Conservation (phyloP, 495 filamentous ascomycete genomes). For the Extremus antarcticus region DNA sequence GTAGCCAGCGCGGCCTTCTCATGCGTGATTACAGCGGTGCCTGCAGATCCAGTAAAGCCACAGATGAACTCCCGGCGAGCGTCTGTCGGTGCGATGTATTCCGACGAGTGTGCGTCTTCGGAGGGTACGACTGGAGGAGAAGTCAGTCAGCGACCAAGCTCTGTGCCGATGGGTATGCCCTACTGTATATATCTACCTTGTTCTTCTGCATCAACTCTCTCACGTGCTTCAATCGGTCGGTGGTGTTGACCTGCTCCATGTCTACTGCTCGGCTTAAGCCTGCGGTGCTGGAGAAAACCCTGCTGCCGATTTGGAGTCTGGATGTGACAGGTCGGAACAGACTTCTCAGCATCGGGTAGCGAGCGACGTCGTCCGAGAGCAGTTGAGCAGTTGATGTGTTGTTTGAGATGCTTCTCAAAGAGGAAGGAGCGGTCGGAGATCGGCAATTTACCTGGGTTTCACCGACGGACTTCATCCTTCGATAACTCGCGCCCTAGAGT, state of each 20-base stretch:
- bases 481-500: no score
- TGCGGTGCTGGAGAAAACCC: constrained; percentile 1
- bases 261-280: constrained; percentile 26
- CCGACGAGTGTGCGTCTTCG: constrained; percentile 94
- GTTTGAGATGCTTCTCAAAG: no score
- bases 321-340: not conserved
- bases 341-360: constrained; percentile 6
- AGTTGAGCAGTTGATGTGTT: no score
- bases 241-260: constrained; percentile 81
- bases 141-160: constrained; percentile 11
- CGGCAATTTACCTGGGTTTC: no score
- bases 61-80: constrained; percentile 84
- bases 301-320: not conserved
- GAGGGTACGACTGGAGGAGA: constrained; percentile 70
- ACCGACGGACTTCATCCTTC: no score
- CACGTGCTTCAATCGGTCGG: constrained; percentile 61
- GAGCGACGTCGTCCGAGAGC: no score
- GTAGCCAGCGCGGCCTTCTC: constrained; percentile 86
- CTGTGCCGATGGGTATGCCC: constrained; percentile 16
- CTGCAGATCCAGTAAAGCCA: constrained; percentile 92
- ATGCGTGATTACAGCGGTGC: constrained; percentile 76
- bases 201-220: constrained; percentile 79
- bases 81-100: constrained; percentile 94
- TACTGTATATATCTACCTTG: constrained; percentile 91
- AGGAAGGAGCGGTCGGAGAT: no score